These are phyloP conservation scores for Diaporthe nobilis DNA, from an alignment of 2,329 filamentous ascomycete genomes.

Conservation along the genomic window DNA sequence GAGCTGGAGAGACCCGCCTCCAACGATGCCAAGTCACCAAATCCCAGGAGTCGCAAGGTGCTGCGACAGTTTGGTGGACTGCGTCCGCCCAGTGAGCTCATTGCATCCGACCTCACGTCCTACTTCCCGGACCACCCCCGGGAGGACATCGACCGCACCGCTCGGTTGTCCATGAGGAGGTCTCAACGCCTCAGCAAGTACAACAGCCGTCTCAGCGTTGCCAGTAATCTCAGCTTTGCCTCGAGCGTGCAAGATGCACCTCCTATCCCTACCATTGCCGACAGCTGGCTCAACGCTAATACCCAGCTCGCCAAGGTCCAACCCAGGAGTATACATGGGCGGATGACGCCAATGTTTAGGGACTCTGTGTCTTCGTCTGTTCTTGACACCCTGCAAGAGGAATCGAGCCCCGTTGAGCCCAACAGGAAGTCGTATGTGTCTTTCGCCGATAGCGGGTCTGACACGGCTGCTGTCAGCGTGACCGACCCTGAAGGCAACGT, in stretches of 20 bases:
- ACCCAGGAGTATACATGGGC: constrained; percentile 59
- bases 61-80: constrained; percentile 91
- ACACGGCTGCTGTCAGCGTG: constrained; percentile 77
- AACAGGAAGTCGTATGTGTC: constrained; percentile 98
- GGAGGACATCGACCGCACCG: constrained; percentile 95
- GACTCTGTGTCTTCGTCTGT: constrained; percentile 92
- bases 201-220: constrained; percentile 92
- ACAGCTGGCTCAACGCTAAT: constrained; percentile 84
- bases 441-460: constrained; percentile 81
- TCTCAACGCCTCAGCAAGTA: constrained; percentile 93
- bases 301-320: constrained; percentile 66
- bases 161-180: constrained; percentile 90
- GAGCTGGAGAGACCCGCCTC: constrained; percentile 71
- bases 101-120: constrained; percentile 94
- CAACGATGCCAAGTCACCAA: constrained; percentile 59
- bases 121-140: constrained; percentile 97
- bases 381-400: constrained; percentile 91
- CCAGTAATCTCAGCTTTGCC: constrained; percentile 92
- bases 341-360: constrained; percentile 75
- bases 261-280: constrained; percentile 94
- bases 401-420: constrained; percentile 83
- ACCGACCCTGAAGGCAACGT: constrained; percentile 83
- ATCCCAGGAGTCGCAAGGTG: constrained; percentile 63
- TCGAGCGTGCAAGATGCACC: constrained; percentile 94
- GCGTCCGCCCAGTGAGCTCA: constrained; percentile 94